Conservation (phyloP, 1,284 basidiomycete genomes). For the Lignosus rhinocerotis region DNA sequence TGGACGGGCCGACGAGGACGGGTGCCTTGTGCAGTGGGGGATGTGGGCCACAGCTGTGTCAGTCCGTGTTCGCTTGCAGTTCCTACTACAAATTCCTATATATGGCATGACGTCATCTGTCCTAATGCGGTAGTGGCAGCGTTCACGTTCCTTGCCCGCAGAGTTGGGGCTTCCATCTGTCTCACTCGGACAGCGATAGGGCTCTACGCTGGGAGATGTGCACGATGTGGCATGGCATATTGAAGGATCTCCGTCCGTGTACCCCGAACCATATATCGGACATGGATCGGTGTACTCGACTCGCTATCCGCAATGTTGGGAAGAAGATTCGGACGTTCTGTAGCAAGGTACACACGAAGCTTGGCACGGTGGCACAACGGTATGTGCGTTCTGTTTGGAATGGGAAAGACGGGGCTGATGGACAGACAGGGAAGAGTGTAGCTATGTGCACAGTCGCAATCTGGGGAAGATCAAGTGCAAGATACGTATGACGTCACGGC, state of each 20-base stretch:
- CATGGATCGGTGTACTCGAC: no score
- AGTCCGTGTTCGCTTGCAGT: background rate
- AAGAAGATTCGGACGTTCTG: no score
- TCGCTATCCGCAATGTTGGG: no score
- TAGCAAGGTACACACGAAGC: no score
- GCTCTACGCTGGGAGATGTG: background rate
- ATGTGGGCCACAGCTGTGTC: background rate
- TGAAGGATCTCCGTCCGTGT: no score
- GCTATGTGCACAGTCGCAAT: background rate
- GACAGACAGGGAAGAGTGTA: no score
- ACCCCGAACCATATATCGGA: no score
- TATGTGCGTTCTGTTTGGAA: background rate
- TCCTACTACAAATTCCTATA: conserved; percentile 6
- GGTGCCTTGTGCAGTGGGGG: background rate
- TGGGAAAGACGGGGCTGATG: background rate
- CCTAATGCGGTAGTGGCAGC: no score
- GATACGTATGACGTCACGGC: background rate
- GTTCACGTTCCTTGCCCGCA: background rate
- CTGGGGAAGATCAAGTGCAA: conserved; percentile 1
- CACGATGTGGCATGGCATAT: no score
- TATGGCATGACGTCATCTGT: conserved; percentile 2
- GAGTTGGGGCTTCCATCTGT: background rate
- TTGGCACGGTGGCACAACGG: background rate
- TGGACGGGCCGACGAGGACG: background rate
- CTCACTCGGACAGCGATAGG: background rate